These are phyloP conservation scores for maize (Zea mays) DNA, from an alignment of 176 grass and related monocot genomes.

Conservation along the genomic window DNA sequence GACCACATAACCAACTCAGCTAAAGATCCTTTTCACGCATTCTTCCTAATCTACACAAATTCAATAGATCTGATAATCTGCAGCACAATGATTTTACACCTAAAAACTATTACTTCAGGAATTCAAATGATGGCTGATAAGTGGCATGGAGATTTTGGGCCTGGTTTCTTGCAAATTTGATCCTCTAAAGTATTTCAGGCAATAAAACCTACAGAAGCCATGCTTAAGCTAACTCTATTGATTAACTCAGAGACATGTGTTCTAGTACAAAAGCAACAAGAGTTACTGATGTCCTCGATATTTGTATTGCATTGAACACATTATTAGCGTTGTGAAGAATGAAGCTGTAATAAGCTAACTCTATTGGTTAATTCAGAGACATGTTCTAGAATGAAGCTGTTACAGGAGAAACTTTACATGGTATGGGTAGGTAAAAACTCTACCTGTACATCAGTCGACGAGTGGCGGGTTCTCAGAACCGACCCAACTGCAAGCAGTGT, in stretches of 20 bases:
- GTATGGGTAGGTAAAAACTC: neutral
- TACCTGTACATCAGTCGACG: neutral
- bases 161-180: neutral
- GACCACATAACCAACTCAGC: no score
- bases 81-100: neutral
- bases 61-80: neutral
- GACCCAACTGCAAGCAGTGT: slow-evolving; percentile 62
- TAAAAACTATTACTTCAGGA: neutral
- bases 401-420: neutral
- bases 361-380: no score
- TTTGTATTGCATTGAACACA: neutral
- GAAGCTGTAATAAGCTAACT: neutral
- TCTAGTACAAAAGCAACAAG: neutral
- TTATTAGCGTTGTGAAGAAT: neutral
- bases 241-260: neutral
- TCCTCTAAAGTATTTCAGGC: neutral
- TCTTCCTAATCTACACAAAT: neutral
- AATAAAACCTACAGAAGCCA: neutral
- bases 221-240: neutral
- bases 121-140: neutral
- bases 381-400: no score
- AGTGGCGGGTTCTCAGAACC: slow-evolving; percentile 29
- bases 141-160: neutral
- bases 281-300: neutral
- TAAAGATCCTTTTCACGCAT: no score